Evolutionary conservation across 768 basidiomycete genomes (phyloP).

Genomic region (Phanerodontia chrysosporium): DNA sequence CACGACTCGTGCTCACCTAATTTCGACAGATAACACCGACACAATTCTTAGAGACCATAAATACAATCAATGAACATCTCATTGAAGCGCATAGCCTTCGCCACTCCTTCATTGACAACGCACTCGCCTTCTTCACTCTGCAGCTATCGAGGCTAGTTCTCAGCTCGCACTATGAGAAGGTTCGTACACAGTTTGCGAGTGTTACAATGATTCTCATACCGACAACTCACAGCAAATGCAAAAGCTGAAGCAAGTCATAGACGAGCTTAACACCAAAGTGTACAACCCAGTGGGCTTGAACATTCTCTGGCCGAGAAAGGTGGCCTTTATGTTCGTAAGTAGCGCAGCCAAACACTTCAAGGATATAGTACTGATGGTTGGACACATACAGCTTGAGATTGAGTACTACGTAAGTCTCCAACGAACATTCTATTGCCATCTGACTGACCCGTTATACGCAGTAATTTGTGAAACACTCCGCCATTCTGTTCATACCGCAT

Average conservation of each 20-base stretch:
- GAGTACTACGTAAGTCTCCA: conserved; percentile 78
- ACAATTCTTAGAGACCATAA: conserved; percentile 86
- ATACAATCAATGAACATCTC: conserved; percentile 83
- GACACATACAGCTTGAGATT: conserved; percentile 71
- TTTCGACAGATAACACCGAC: conserved; percentile 76
- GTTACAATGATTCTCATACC: not conserved
- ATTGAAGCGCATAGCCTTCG: conserved; percentile 81
- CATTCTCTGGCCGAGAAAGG: conserved; percentile 77
- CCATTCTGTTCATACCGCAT: not conserved
- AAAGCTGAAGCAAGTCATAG: conserved; percentile 57
- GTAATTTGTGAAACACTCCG: not conserved
- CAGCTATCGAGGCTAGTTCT: conserved; percentile 72
- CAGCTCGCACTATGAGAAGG: conserved; percentile 81
- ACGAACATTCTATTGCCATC: not conserved
- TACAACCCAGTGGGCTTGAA: conserved; percentile 88
- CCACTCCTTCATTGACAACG: conserved; percentile 73
- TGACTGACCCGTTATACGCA: not conserved
- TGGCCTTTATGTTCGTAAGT: conserved; percentile 84
- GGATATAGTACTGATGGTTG: not conserved
- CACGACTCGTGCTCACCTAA: not conserved
- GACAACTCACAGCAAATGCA: conserved; percentile 67
- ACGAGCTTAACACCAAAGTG: conserved; percentile 61
- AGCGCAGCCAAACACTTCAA: too few relatives aligned
- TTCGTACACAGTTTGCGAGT: conserved; percentile 19
- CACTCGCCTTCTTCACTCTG: conserved; percentile 72